Evolutionary conservation across 768 basidiomycete species (phyloP).

Genomic region (Tricholoma furcatifolium): DNA sequence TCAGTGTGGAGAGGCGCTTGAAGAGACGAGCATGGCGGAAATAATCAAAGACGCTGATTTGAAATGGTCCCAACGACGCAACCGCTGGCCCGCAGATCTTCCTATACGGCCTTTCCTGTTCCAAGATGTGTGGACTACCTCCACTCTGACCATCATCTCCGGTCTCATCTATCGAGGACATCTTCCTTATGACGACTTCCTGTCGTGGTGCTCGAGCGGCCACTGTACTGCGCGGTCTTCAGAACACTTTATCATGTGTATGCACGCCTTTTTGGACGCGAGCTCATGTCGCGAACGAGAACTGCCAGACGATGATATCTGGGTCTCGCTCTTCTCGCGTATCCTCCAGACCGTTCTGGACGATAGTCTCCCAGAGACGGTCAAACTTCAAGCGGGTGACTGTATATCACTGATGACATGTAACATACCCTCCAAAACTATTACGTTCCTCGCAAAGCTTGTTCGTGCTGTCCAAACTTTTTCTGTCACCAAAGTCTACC

Average conservation of each 20-base stretch:
- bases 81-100: constrained; percentile 19
- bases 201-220: constrained; percentile 40
- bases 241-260: constrained; percentile 33
- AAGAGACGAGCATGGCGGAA: constrained; percentile 16
- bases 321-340: constrained; percentile 30
- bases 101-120: constrained; percentile 35
- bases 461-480: constrained; percentile 24
- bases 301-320: constrained; percentile 21
- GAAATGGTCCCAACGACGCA: constrained; percentile 32
- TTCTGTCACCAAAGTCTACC: constrained; percentile 24
- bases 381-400: constrained; percentile 18
- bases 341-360: constrained; percentile 18
- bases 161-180: constrained; percentile 42
- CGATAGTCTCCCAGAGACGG: constrained; percentile 9
- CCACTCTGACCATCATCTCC: constrained; percentile 42
- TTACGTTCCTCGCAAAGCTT: constrained; percentile 21
- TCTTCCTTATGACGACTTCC: constrained; percentile 23
- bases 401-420: constrained; percentile 30
- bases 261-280: constrained; percentile 50
- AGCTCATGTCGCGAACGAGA: constrained; percentile 12
- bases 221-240: constrained; percentile 20
- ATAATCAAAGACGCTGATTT: constrained; percentile 24
- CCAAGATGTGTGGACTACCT: constrained; percentile 40
- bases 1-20: constrained; percentile 2
- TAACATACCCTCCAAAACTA: constrained; percentile 20